Conservation (phyloP, 345 rosid genomes). For the Lepidium didymum region DNA sequence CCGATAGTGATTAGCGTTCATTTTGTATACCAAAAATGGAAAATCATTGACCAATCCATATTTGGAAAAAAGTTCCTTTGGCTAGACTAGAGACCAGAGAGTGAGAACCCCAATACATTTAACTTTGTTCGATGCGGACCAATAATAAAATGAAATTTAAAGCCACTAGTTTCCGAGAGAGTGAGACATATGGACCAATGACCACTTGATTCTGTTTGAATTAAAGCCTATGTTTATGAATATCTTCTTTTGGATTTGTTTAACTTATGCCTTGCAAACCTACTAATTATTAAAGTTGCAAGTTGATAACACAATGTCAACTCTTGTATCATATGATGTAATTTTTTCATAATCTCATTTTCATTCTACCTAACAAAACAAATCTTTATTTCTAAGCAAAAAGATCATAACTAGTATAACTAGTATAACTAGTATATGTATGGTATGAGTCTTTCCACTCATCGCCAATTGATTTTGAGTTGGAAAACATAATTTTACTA, state of each 20-base stretch:
- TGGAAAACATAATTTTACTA: too few relatives aligned
- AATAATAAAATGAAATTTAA: background rate
- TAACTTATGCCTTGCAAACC: background rate
- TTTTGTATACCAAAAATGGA: constrained; percentile 24
- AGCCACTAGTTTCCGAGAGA: background rate
- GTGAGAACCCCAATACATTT: background rate
- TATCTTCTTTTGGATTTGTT: background rate
- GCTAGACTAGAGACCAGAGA: background rate
- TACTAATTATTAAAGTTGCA: background rate
- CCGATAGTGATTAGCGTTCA: constrained; percentile 3
- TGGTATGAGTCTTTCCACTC: too few relatives aligned
- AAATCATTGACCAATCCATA: constrained; percentile 22
- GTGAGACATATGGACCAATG: constrained; percentile 20
- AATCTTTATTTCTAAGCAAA: too few relatives aligned
- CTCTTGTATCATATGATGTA: background rate
- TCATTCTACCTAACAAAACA: background rate
- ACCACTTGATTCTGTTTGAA: constrained; percentile 10
- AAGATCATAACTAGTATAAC: too few relatives aligned
- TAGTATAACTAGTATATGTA: too few relatives aligned
- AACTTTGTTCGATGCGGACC: constrained; percentile 8
- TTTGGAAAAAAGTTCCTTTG: constrained; percentile 32
- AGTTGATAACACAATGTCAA: background rate
- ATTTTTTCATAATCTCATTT: background rate
- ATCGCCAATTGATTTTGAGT: too few relatives aligned
- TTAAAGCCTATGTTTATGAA: background rate